These are phyloP conservation scores for Arachis hypogaea DNA, from an alignment of 306 rosid species.

Conservation along the genomic window DNA sequence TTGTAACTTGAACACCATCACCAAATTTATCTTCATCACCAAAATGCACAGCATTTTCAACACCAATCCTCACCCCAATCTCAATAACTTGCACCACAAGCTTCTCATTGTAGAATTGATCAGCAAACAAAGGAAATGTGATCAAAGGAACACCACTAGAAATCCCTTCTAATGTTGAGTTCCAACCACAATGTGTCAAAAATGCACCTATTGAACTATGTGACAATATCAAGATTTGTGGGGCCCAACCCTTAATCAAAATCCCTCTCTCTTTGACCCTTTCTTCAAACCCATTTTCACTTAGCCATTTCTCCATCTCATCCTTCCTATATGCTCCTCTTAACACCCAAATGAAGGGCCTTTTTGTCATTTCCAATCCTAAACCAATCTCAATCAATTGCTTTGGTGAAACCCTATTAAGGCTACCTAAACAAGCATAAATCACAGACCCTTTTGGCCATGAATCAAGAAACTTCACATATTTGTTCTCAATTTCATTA, in stretches of 20 bases:
- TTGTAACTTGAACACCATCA: constrained; percentile 40
- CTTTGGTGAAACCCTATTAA: constrained; percentile 38
- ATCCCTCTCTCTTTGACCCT: constrained; percentile 55
- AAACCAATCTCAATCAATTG: constrained; percentile 59
- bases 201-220: constrained; percentile 57
- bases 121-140: constrained; percentile 59
- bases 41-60: constrained; percentile 10
- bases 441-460: constrained; percentile 48
- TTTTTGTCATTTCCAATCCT: constrained; percentile 59
- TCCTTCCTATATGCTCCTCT: constrained; percentile 40
- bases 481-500: neutral
- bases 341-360: constrained; percentile 71
- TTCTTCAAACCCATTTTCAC: constrained; percentile 47
- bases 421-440: constrained; percentile 64
- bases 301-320: constrained; percentile 45
- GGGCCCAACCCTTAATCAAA: constrained; percentile 61
- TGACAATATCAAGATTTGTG: constrained; percentile 54
- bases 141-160: constrained; percentile 54
- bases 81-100: constrained; percentile 39
- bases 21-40: constrained; percentile 49
- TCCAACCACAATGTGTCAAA: constrained; percentile 71
- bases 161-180: constrained; percentile 58
- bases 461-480: constrained; percentile 59
- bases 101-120: constrained; percentile 57
- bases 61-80: constrained; percentile 46